These are phyloP conservation scores for Houttuynia cordata DNA, from an alignment of 164 flowering plant species.

Conservation along the genomic window DNA sequence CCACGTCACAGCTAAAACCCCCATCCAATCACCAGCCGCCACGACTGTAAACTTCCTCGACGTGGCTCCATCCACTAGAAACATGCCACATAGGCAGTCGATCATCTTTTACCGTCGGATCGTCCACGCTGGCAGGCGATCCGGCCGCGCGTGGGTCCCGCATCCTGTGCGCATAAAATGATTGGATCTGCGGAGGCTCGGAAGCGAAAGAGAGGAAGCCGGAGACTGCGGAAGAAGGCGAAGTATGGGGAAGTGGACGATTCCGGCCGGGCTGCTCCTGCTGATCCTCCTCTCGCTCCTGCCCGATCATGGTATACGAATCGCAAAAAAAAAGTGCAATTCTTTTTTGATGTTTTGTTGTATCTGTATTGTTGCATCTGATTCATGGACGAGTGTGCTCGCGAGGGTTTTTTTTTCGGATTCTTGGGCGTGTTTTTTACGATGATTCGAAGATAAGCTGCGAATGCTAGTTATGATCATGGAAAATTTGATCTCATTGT, in stretches of 20 bases:
- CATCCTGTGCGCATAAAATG: not conserved
- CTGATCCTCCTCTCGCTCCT: conserved; percentile 51
- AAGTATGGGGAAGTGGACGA: conserved; percentile 78
- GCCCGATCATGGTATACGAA: conserved; percentile 70
- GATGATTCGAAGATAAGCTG: not conserved
- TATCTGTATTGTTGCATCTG: not conserved
- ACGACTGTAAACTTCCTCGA: conserved; percentile 12
- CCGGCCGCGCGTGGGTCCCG: not conserved
- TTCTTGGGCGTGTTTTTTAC: not conserved
- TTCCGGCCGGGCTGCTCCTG: conserved; percentile 60
- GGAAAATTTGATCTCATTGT: too few species aligned
- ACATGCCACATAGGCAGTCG: conserved; percentile 13
- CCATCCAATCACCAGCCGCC: not conserved
- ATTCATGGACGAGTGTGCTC: not conserved
- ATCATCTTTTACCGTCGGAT: conserved; percentile 20
- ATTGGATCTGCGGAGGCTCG: not conserved
- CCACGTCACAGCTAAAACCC: not conserved
- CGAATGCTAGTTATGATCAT: too few species aligned
- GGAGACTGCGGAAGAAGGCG: not conserved
- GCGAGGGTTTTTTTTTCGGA: not conserved
- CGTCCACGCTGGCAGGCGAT: conserved; percentile 27
- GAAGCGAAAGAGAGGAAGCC: not conserved
- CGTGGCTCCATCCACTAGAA: conserved; percentile 19
- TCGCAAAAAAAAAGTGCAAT: too few species aligned
- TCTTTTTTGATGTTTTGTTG: not conserved